phyloP scores from a whole-genome alignment of 352 stramenopile species.

The Phytophthora tubulina region DNA sequence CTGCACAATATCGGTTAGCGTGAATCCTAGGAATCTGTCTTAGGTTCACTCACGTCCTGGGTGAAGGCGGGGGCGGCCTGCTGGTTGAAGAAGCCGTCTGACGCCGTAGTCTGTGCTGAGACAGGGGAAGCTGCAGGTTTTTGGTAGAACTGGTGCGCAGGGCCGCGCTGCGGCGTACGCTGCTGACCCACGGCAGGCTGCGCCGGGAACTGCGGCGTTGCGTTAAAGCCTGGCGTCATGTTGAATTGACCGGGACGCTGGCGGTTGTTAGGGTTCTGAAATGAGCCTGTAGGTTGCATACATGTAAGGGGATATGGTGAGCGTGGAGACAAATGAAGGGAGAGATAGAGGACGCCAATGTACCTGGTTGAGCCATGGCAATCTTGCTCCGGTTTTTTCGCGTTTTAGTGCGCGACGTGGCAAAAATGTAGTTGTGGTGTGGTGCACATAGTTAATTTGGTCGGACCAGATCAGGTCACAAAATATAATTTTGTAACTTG shows the following conservation, averaged over 20 bases:
- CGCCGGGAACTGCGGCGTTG: slow-evolving; percentile 45
- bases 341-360: not conserved
- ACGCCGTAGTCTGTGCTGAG: slow-evolving; percentile 1
- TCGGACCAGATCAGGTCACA: slow-evolving; percentile 10
- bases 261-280: slow-evolving; percentile 66
- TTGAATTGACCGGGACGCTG: slow-evolving; percentile 50
- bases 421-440: slow-evolving; percentile 22
- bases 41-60: slow-evolving; percentile 46
- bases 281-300: slow-evolving; percentile 51
- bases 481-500: not conserved
- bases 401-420: slow-evolving; percentile 11
- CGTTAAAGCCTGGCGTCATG: slow-evolving; percentile 25
- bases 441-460: slow-evolving; percentile 15
- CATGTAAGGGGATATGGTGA: slow-evolving; percentile 3
- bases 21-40: not conserved
- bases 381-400: slow-evolving; percentile 21
- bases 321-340: not conserved
- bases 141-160: slow-evolving; percentile 65
- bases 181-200: slow-evolving; percentile 51
- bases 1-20: slow-evolving; percentile 24
- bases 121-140: slow-evolving; percentile 23
- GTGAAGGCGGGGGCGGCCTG: slow-evolving; percentile 36
- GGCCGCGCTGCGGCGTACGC: slow-evolving; percentile 51
- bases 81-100: slow-evolving; percentile 47
- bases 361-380: slow-evolving; percentile 47